Evolutionary conservation across 768 basidiomycete genomes (phyloP), one percentile per base, ranked within the genome.

Genomic region (Lactarius deliciosus): DNA sequence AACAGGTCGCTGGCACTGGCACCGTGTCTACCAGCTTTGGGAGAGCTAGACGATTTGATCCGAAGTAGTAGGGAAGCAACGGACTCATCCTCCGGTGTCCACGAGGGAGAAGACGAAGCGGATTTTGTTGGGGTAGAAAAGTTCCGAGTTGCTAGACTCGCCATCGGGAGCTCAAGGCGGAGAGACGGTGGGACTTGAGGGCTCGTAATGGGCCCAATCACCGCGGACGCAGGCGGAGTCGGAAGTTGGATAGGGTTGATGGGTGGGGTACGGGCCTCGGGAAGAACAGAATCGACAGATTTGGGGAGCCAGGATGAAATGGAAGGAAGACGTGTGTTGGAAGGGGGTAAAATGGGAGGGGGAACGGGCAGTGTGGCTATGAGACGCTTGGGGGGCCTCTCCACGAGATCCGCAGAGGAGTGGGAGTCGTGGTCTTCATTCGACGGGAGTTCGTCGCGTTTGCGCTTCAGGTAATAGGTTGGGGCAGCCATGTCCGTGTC

Each of bases 61-160:
- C 65, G 65, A 55, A 71, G 68, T 41, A 71, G 65, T n/a, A 71
- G 53, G 5, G 68, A 69, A 9, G 70, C 70, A 16, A 61, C 36
- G 2, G 68, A 69, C 55, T 71, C 70, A 15, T 71, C 70, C 56
- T 71, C 70, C 4, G 68, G 68, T 34, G 70, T 69, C 70, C 70
- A 71, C 28, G 70, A 57, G 8, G 68, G 68, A 25, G 70, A 69
- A 13, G 64, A 34, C 7, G 59, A 41, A 30, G 59, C 8, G 3
- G 61, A 40, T 38, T 65, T 40, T 8, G 63, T 7, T 13, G 53
- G 30, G 45, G 34, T 1, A 5, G 59, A 38, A 8, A 13, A 2
- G 38, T 32, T 56, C 36, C 59, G 58, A 36, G 45, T 2, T 15
- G 60, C 36, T 38, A 64, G 20, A 40, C 60, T 68, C 5, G 69